Percentiles rank a stretch among this genome's conserved stretches.
phyloP scores from a whole-genome alignment of 1,284 basidiomycete species.

The Vanrija sp. region DNA sequence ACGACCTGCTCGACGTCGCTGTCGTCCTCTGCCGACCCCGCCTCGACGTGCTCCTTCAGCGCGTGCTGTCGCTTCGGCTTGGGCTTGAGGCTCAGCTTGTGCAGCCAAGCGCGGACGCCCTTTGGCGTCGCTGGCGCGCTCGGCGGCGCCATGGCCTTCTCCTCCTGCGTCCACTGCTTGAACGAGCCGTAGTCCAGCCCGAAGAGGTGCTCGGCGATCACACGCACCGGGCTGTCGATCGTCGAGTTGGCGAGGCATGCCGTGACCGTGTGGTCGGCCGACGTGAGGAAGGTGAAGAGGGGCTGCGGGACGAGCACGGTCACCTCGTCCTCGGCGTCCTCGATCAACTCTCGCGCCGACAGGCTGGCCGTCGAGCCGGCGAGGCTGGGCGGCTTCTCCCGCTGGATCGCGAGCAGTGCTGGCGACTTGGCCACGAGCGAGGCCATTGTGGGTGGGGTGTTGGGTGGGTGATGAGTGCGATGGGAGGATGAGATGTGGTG shows the following conservation, averaged over 20 bases:
- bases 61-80: background rate
- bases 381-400: constrained; percentile 4
- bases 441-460: background rate
- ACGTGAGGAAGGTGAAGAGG: constrained; percentile 17
- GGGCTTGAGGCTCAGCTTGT: constrained; percentile 5
- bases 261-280: constrained; percentile 16
- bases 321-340: constrained; percentile 4
- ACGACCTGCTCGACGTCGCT: constrained; percentile 8
- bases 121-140: background rate
- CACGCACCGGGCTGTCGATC: constrained; percentile 18
- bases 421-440: constrained; percentile 6
- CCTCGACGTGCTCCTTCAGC: background rate
- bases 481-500: too few species aligned
- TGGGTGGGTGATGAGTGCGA: background rate
- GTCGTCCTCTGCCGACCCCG: constrained; percentile 2
- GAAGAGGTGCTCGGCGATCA: constrained; percentile 22
- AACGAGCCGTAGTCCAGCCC: constrained; percentile 17
- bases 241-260: constrained; percentile 16
- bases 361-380: constrained; percentile 1
- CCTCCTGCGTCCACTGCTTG: constrained; percentile 11
- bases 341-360: constrained; percentile 14
- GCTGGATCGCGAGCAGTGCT: constrained; percentile 8
- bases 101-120: constrained; percentile 2
- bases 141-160: background rate
- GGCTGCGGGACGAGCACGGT: constrained; percentile 13